phyloP scores from a whole-genome alignment of 2,329 filamentous ascomycete genomes.

The Dactylellina haptotyla region DNA sequence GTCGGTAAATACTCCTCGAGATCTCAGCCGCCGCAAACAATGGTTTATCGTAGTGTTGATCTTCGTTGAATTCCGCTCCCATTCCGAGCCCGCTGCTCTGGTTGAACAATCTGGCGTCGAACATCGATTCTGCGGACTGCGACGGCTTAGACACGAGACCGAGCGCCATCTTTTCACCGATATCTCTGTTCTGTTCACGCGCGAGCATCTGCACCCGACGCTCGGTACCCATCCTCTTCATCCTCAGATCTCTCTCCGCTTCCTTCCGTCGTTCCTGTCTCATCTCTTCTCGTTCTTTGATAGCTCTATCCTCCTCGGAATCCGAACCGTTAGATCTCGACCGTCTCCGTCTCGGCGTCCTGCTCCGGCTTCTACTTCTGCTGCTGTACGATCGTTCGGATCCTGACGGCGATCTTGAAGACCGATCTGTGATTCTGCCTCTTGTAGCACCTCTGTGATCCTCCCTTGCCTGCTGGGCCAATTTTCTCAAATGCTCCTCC shows the following conservation, averaged over 20 bases:
- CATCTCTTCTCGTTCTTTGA: constrained; percentile 78
- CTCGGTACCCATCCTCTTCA: constrained; percentile 95
- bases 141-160: constrained; percentile 89
- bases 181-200: constrained; percentile 93
- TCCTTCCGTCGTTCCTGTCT: constrained; percentile 82
- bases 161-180: constrained; percentile 94
- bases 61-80: constrained; percentile 85
- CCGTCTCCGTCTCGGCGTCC: constrained; percentile 38
- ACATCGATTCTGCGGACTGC: constrained; percentile 91
- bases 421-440: constrained; percentile 61
- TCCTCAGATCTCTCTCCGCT: constrained; percentile 86
- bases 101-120: constrained; percentile 94
- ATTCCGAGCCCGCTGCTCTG: constrained; percentile 86
- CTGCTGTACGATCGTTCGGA: constrained; percentile 51
- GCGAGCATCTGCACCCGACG: constrained; percentile 91
- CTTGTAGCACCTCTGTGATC: constrained; percentile 70
- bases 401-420: constrained; percentile 53
- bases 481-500: constrained; percentile 85
- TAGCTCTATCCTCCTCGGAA: constrained; percentile 73
- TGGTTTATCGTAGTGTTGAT: constrained; percentile 96
- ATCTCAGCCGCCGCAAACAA: constrained; percentile 95
- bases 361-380: constrained; percentile 59
- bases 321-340: constrained; percentile 60
- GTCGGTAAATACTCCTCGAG: constrained; percentile 91
- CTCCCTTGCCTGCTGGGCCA: constrained; percentile 91